Conservation (phyloP, 768 basidiomycete genomes). For the Coprinopsis sp. region DNA sequence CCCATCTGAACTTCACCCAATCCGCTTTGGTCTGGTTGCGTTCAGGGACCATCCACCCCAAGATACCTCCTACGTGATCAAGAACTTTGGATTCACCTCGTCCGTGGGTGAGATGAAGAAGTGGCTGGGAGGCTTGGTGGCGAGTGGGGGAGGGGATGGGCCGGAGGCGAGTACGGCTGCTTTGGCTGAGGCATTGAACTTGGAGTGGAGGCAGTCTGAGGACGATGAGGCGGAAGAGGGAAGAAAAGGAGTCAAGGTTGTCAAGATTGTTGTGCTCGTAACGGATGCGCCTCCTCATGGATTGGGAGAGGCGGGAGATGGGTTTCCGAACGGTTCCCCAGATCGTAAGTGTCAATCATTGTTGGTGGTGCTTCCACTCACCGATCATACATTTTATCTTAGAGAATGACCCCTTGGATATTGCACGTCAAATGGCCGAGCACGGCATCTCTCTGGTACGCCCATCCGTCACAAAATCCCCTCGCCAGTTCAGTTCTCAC, state of each 20-base stretch:
- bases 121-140: conserved; percentile 37
- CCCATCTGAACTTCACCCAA: neutral
- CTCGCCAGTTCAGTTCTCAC: neutral
- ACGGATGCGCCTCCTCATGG: conserved; percentile 61
- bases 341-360: conserved; percentile 22
- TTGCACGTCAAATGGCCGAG: conserved; percentile 41
- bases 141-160: conserved; percentile 46
- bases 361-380: neutral
- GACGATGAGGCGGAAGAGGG: too few relatives aligned
- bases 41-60: conserved; percentile 49
- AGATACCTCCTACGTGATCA: conserved; percentile 47
- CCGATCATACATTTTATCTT: neutral
- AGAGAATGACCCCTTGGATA: conserved; percentile 28
- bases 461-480: conserved; percentile 6
- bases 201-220: conserved; percentile 51
- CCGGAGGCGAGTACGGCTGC: conserved; percentile 58
- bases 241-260: too few relatives aligned
- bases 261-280: conserved; percentile 51
- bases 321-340: conserved; percentile 23
- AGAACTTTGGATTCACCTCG: conserved; percentile 45
- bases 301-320: conserved; percentile 50
- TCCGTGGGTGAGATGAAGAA: conserved; percentile 41
- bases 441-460: conserved; percentile 49
- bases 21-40: conserved; percentile 8
- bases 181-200: conserved; percentile 40